phyloP scores from a whole-genome alignment of 2,329 filamentous ascomycete species.

The Cylindrodendrum hubeiense region DNA sequence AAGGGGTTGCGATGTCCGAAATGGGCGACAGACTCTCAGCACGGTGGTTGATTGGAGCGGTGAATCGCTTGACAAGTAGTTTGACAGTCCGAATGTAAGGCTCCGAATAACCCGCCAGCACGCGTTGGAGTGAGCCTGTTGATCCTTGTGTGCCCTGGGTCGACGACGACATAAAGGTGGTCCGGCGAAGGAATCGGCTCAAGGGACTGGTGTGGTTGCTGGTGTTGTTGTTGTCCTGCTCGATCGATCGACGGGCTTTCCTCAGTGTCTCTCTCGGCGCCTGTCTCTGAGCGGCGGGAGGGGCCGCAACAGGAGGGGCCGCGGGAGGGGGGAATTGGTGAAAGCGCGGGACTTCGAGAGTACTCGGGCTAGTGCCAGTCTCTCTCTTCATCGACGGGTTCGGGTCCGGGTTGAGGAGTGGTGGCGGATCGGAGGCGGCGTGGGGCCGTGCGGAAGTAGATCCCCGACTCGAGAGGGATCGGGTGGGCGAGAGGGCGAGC shows the following conservation, averaged over 20 bases:
- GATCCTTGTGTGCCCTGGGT: conserved; percentile 55
- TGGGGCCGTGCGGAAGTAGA: conserved; percentile 31
- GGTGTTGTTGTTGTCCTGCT: conserved; percentile 33
- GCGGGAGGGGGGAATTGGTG: conserved; percentile 29
- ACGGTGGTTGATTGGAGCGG: conserved; percentile 43
- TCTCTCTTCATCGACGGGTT: conserved; percentile 29
- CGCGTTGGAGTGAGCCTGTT: conserved; percentile 50
- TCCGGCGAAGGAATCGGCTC: conserved; percentile 46
- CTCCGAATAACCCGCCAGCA: conserved; percentile 49
- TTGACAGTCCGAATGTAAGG: conserved; percentile 53
- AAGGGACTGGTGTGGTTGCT: conserved; percentile 40
- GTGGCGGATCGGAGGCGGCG: conserved; percentile 27
- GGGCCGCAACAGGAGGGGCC: not conserved
- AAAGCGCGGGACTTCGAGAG: conserved; percentile 39
- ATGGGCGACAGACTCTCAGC: conserved; percentile 40
- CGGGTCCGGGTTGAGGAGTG: conserved; percentile 31
- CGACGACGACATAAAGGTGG: conserved; percentile 53
- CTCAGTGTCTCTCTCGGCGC: not conserved
- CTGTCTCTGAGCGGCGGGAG: not conserved
- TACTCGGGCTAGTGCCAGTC: conserved; percentile 14
- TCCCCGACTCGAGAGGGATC: conserved; percentile 36
- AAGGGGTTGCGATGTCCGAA: conserved; percentile 33
- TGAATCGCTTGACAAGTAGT: conserved; percentile 54
- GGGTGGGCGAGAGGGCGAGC: conserved; percentile 54
- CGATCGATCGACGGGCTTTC: not conserved